Evolutionary conservation across 2,329 filamentous ascomycete genomes (phyloP), one percentile per base, ranked within the genome.

Genomic region (Colletotrichum lentis): DNA sequence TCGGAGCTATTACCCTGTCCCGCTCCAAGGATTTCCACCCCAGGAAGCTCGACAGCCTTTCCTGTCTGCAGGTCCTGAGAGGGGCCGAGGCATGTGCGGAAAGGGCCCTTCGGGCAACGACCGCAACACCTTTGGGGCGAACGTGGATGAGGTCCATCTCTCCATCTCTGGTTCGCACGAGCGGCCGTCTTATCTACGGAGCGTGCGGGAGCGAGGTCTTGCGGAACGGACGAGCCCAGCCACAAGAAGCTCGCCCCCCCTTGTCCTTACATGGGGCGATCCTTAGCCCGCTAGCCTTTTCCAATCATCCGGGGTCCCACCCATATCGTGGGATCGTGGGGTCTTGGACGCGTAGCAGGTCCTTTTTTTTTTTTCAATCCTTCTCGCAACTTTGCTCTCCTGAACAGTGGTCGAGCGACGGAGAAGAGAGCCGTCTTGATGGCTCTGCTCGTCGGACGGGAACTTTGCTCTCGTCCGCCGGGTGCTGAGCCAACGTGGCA

Each of bases 171-270:
- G 64, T 58, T 62, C 58, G 63, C 43, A 55, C 22, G 22, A 62
- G 20, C 10, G 22, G 24, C 14, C 37, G 22, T 60, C 66, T 68
- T 68, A 68, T 68, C 66, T 68, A 65, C 61, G 62, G 66, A 66
- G 66, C 49, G 44, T 35, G 47, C 52, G 47, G 53, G 46, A 64
- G 54, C 60, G 44, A 46, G 50, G 35, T 35, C 56, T 39, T 37
- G 57, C 46, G 57, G 57, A 60, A 55, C 66, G 49, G 65, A 67
- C 53, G 64, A 59, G 64, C 65, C 62, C 43, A 60, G 55, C 65
- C 46, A 27, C 43, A 68, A 59, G 31, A 44, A 44, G 58, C 55
- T 62, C 47, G 53, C 41, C 39, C 43, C 49, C 64, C 53, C 27
- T 31, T 57, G 64, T 64, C 35, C 31, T 35, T 41, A 41, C 60